These are phyloP conservation scores for Aspergillus pseudoterreus DNA, from an alignment of 2,329 filamentous ascomycete species.

Conservation along the genomic window DNA sequence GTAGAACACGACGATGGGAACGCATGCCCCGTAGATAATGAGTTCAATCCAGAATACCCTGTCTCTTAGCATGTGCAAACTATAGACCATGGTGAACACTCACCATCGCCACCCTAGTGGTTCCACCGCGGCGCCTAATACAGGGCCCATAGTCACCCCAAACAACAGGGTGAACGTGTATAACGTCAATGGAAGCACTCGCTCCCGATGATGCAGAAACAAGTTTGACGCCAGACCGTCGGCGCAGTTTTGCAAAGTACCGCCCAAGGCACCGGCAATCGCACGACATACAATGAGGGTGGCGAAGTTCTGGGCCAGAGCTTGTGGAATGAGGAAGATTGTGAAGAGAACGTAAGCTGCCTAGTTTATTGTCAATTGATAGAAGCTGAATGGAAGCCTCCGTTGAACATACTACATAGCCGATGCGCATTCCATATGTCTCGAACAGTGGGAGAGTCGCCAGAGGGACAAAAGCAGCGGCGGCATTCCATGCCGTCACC, in stretches of 20 bases:
- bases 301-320: conserved; percentile 43
- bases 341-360: conserved; percentile 40
- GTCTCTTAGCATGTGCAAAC: background rate
- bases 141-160: conserved; percentile 43
- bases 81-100: background rate
- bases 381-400: too few species aligned
- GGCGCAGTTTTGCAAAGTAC: conserved; percentile 7
- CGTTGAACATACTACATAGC: conserved; percentile 7
- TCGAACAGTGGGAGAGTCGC: conserved; percentile 18
- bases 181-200: conserved; percentile 26
- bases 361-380: background rate
- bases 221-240: conserved; percentile 9
- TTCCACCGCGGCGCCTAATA: conserved; percentile 39
- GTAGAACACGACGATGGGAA: conserved; percentile 39
- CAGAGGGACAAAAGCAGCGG: conserved; percentile 16
- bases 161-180: conserved; percentile 41
- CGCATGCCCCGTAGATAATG: conserved; percentile 34
- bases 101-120: conserved; percentile 21
- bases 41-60: conserved; percentile 29
- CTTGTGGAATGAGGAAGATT: conserved; percentile 43
- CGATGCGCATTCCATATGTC: conserved; percentile 15
- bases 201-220: conserved; percentile 4
- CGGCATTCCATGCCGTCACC: conserved; percentile 18
- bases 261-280: conserved; percentile 35
- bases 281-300: conserved; percentile 43